Conservation (phyloP, 2,329 filamentous ascomycete species). For the Neofusicoccum laricinum region DNA sequence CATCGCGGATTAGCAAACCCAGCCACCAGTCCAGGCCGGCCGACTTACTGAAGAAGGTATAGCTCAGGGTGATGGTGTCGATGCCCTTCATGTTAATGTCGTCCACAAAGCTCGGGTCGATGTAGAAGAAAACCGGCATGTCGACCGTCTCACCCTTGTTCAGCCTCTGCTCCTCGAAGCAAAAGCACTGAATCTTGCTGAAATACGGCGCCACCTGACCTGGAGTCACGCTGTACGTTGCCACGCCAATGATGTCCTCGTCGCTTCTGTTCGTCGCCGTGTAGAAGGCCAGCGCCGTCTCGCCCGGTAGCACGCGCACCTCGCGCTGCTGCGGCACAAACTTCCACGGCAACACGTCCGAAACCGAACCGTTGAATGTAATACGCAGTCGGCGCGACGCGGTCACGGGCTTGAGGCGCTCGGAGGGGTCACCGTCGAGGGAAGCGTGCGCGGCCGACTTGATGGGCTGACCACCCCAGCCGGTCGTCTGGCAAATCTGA, state of each 20-base stretch:
- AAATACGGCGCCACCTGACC: conserved; percentile 96
- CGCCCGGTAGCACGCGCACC: conserved; percentile 89
- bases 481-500: conserved; percentile 78
- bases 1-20: conserved; percentile 21
- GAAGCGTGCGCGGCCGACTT: conserved; percentile 69
- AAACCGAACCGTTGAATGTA: conserved; percentile 93
- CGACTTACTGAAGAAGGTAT: conserved; percentile 94
- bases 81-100: conserved; percentile 92
- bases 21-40: neutral
- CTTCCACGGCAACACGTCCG: conserved; percentile 94
- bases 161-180: conserved; percentile 91
- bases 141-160: conserved; percentile 96
- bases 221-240: conserved; percentile 95
- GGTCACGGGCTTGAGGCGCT: conserved; percentile 76
- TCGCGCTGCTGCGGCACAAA: conserved; percentile 96
- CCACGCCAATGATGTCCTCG: conserved; percentile 94
- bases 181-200: conserved; percentile 99
- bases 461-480: conserved; percentile 91
- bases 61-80: conserved; percentile 91
- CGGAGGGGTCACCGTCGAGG: conserved; percentile 60
- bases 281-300: conserved; percentile 96
- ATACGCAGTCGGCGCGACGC: conserved; percentile 83
- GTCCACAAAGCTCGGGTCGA: conserved; percentile 90
- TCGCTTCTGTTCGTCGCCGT: conserved; percentile 89
- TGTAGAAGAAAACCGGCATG: conserved; percentile 99